phyloP scores from a whole-genome alignment of 2,329 filamentous ascomycete species.

The Leptographium wingfieldii region DNA sequence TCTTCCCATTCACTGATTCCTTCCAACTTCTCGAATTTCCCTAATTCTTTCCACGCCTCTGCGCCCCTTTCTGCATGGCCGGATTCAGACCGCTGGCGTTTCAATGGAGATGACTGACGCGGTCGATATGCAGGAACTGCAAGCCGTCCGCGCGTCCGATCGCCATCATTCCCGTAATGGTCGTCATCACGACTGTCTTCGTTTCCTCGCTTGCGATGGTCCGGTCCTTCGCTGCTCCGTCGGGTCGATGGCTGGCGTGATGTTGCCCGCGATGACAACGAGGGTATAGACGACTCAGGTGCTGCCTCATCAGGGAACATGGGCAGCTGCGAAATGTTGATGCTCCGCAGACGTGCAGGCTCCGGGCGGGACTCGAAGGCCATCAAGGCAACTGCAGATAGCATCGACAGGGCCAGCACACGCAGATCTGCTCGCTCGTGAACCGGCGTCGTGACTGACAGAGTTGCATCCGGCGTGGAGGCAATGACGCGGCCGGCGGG shows the following conservation, averaged over 20 bases:
- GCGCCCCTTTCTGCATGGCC: too few relatives aligned
- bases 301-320: background rate
- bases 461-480: too few relatives aligned
- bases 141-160: background rate
- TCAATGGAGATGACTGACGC: background rate
- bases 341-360: background rate
- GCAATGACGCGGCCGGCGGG: too few relatives aligned
- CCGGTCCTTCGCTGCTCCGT: background rate
- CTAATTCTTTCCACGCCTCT: too few relatives aligned
- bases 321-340: slow-evolving; percentile 1
- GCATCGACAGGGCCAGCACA: background rate
- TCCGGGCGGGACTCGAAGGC: slow-evolving; percentile 2
- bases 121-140: background rate
- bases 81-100: slow-evolving; percentile 2
- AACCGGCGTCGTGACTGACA: too few relatives aligned
- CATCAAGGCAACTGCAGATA: slow-evolving; percentile 1
- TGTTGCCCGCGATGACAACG: too few relatives aligned
- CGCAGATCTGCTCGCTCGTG: too few relatives aligned
- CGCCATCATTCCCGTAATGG: background rate
- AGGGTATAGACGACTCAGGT: too few relatives aligned
- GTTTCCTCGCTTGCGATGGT: background rate
- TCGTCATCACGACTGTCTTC: background rate
- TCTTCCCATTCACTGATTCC: too few relatives aligned
- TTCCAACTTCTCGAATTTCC: too few relatives aligned
- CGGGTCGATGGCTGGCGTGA: background rate